phyloP scores from a whole-genome alignment of 2,329 filamentous ascomycete genomes.

The Aspergillus pseudoviridinutans region DNA sequence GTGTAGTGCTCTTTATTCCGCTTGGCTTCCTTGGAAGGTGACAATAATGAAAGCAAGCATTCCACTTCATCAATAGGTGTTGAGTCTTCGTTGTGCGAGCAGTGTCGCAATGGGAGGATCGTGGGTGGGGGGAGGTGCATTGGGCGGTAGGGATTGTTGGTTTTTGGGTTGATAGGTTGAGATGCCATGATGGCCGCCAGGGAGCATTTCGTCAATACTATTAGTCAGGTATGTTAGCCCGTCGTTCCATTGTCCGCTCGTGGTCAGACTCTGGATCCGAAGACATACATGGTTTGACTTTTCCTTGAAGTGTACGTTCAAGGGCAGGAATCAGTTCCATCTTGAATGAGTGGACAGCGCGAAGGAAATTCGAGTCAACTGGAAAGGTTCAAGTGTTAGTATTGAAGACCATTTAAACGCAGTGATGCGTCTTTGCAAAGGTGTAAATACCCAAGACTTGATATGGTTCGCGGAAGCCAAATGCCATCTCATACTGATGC shows the following conservation, averaged over 20 bases:
- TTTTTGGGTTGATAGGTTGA: slow-evolving; percentile 36
- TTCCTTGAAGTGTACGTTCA: slow-evolving; percentile 78
- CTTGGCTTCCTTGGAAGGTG: slow-evolving; percentile 33
- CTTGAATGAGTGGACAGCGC: slow-evolving; percentile 76
- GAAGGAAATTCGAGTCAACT: slow-evolving; percentile 82
- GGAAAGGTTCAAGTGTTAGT: slow-evolving; percentile 7
- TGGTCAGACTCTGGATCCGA: background rate
- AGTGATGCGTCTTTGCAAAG: slow-evolving; percentile 15
- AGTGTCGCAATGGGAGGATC: slow-evolving; percentile 43
- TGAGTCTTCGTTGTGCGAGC: slow-evolving; percentile 42
- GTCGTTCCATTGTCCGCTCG: background rate
- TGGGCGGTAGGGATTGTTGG: slow-evolving; percentile 38
- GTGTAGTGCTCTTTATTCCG: slow-evolving; percentile 49
- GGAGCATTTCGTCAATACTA: slow-evolving; percentile 70
- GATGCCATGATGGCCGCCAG: slow-evolving; percentile 41
- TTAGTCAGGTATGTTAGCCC: slow-evolving; percentile 30
- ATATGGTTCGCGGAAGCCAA: slow-evolving; percentile 90
- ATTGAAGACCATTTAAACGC: slow-evolving; percentile 2
- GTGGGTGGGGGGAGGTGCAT: slow-evolving; percentile 44
- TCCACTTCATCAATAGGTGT: slow-evolving; percentile 42
- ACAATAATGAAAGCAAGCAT: slow-evolving; percentile 44
- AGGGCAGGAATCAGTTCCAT: slow-evolving; percentile 80
- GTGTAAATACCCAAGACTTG: slow-evolving; percentile 65
- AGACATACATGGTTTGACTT: slow-evolving; percentile 71
- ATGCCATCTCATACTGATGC: slow-evolving; percentile 81